Evolutionary conservation across 2,329 filamentous ascomycete species (phyloP), one percentile per base, ranked within the genome.

Genomic region (Verticillium dahliae): DNA sequence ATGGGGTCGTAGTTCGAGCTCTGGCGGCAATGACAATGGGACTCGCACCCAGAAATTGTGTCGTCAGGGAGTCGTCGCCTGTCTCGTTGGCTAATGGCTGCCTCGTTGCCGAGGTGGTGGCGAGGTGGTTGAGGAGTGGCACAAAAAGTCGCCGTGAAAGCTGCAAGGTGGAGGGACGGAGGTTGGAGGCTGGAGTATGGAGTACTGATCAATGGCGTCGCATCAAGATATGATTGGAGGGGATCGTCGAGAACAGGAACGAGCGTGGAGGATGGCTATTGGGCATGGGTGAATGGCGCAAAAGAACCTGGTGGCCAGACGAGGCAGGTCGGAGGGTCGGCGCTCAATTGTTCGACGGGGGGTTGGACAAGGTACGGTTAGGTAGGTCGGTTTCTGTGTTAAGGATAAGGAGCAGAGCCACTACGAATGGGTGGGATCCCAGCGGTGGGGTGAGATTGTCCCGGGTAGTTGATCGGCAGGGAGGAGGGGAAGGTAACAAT

Each of bases 261-360:
- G 45, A 52, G 72, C 71, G 72, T 73, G 72, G 70, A 69, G 61
- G 66, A 54, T 63, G 62, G 61, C 67, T 68, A 73, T 74, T 74
- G 72, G 72, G 67, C 64, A 62, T 63, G 58, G 55, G 67, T 61
- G 60, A 31, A 41, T 52, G 18, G 45, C 45, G 45, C 45, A 52
- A 52, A 52, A 52, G n/a, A 18, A 18, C 18, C 45, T 18, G 45
- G 10, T 18, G 22, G 45, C 18, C 45, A 18, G 45, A 52, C 15
- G 52, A 62, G 55, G 60, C 58, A 59, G 59, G 61, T 59, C 57
- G 63, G 61, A 61, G 61, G 59, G 62, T 59, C 62, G 58, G 52
- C 58, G 60, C 41, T 52, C n/a, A n/a, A 52, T 52, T 22, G 18
- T 22, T 14, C 18, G 45, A 52, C 45, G 35, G 35, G 35, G 45